phyloP scores from a whole-genome alignment of 768 basidiomycete species.

The Boletus speciosus region DNA sequence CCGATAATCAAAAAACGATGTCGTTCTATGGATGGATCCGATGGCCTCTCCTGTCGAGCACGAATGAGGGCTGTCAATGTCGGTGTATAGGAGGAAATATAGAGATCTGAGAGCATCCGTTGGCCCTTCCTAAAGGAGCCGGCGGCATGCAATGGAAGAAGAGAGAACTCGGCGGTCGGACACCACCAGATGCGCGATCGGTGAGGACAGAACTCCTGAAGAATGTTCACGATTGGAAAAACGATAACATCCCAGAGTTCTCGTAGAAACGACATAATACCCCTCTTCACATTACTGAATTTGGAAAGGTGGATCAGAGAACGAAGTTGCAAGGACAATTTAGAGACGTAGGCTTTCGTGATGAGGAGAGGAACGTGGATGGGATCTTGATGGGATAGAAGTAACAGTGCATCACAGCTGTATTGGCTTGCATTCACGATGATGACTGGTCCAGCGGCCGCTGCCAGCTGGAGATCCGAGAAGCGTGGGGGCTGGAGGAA shows the following conservation, averaged over 20 bases:
- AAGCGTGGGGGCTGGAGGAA: slow-evolving; percentile 23
- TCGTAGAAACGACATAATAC: slow-evolving; percentile 2
- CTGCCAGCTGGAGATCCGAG: slow-evolving; percentile 10
- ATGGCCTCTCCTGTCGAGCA: background rate
- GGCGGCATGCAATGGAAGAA: slow-evolving; percentile 2
- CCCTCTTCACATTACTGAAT: background rate
- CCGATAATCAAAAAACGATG: slow-evolving; percentile 1
- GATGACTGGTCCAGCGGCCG: slow-evolving; percentile 28
- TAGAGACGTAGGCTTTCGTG: background rate
- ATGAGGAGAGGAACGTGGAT: background rate
- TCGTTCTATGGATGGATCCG: background rate
- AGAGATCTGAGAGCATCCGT: background rate
- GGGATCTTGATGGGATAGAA: slow-evolving; percentile 8
- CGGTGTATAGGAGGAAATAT: background rate
- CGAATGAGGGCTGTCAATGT: background rate
- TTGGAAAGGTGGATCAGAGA: background rate
- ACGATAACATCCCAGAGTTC: slow-evolving; percentile 20
- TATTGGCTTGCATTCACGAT: slow-evolving; percentile 31
- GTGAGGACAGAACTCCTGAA: background rate
- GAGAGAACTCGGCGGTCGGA: slow-evolving; percentile 9
- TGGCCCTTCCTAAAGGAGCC: background rate
- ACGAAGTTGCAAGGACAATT: background rate
- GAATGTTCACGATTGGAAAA: slow-evolving; percentile 10
- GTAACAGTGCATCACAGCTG: slow-evolving; percentile 35
- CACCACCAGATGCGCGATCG: slow-evolving; percentile 15